Percentiles rank a stretch among this genome's conserved stretches.
Evolutionary conservation across 176 grass and related monocot genomes (phyloP).

Genomic region (Oryza nivara): DNA sequence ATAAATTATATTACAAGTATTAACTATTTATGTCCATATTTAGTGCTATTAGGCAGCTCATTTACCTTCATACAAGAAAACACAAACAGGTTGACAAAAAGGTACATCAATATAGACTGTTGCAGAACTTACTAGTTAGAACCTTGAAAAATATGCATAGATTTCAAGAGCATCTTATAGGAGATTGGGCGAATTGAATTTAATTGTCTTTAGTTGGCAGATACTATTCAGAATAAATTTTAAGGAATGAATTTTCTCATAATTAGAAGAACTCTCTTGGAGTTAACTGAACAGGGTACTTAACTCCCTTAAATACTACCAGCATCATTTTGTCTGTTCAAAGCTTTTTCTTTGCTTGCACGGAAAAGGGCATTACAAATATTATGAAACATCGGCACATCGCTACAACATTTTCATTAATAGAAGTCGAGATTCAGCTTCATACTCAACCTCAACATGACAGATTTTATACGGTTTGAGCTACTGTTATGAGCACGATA

Average conservation of each 20-base stretch:
- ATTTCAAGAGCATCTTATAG: background rate
- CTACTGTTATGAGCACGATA: conserved; percentile 11
- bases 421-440: conserved; percentile 7
- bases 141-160: background rate
- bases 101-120: background rate
- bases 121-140: conserved; percentile 29
- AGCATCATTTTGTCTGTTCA: background rate
- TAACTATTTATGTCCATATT: background rate
- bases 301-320: conserved; percentile 5
- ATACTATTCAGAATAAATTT: background rate
- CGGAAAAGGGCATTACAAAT: background rate
- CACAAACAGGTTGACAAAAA: background rate
- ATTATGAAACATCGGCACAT: background rate
- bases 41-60: conserved; percentile 7
- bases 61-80: conserved; percentile 10
- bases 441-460: conserved; percentile 27
- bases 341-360: conserved; percentile 17
- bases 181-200: background rate
- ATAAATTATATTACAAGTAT: conserved; percentile 8
- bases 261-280: conserved; percentile 4
- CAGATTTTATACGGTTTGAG: conserved; percentile 7
- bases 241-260: background rate
- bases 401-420: background rate
- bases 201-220: conserved; percentile 3
- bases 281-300: background rate